Conservation (phyloP, 495 filamentous ascomycete species). For the Aspergillus homomorphus region DNA sequence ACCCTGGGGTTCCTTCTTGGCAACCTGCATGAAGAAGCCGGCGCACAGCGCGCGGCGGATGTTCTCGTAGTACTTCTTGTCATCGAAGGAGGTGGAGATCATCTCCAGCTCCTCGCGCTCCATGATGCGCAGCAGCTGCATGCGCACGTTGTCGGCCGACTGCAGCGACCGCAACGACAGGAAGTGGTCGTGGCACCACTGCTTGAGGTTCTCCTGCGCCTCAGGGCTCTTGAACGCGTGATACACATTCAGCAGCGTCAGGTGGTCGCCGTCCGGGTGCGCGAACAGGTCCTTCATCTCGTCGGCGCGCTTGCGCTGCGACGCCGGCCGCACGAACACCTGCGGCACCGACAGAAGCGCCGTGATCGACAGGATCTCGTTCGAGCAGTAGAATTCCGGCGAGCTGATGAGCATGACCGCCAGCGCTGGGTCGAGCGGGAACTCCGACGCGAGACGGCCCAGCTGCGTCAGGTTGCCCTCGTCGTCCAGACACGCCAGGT, state of each 20-base stretch:
- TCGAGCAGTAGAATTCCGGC: conserved; percentile 98
- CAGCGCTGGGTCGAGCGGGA: conserved; percentile 89
- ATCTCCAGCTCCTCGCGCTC: conserved; percentile 83
- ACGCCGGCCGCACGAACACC: conserved; percentile 84
- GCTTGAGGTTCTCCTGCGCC: conserved; percentile 69
- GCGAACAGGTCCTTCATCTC: conserved; percentile 96
- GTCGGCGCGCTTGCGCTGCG: conserved; percentile 84
- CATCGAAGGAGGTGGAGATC: conserved; percentile 81
- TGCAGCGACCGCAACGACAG: conserved; percentile 84
- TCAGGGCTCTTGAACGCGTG: conserved; percentile 86
- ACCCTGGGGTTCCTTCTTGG: conserved; percentile 73
- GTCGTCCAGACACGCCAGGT: conserved; percentile 92
- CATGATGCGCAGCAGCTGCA: conserved; percentile 93
- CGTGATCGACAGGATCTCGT: conserved; percentile 94
- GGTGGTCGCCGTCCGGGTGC: conserved; percentile 89
- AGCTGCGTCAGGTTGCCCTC: conserved; percentile 86
- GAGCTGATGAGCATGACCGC: conserved; percentile 98
- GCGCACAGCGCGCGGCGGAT: conserved; percentile 91
- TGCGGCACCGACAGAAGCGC: conserved; percentile 92
- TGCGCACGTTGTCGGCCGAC: conserved; percentile 89
- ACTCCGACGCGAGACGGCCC: conserved; percentile 87
- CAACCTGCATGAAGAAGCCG: conserved; percentile 99
- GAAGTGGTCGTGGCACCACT: conserved; percentile 98
- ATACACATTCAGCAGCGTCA: conserved; percentile 96
- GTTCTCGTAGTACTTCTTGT: conserved; percentile 98